phyloP scores from a whole-genome alignment of 2,329 filamentous ascomycete species.

The Huntiella abstrusa region DNA sequence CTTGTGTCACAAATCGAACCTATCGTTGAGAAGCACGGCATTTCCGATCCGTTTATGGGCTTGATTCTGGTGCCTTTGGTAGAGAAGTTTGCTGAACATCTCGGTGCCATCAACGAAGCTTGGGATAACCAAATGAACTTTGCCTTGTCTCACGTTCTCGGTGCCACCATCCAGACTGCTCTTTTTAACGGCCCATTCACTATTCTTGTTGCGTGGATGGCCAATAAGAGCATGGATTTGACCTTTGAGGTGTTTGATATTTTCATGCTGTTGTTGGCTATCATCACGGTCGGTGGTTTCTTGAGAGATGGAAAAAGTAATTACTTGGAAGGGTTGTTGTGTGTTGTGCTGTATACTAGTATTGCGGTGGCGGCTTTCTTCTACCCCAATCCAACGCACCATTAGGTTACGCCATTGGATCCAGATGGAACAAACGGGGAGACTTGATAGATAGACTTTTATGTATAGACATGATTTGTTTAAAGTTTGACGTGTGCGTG shows the following conservation, averaged over 20 bases:
- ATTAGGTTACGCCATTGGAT: no score
- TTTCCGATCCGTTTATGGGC: slow-evolving; percentile 39
- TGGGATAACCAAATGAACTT: slow-evolving; percentile 74
- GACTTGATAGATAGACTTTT: neutral
- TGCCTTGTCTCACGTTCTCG: slow-evolving; percentile 68
- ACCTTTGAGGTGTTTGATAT: slow-evolving; percentile 82
- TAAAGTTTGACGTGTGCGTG: neutral
- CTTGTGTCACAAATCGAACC: slow-evolving; percentile 53
- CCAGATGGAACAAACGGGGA: neutral
- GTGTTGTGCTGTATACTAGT: slow-evolving; percentile 47
- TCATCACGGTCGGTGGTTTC: slow-evolving; percentile 76
- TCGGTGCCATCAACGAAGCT: slow-evolving; percentile 70
- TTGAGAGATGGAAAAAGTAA: slow-evolving; percentile 76
- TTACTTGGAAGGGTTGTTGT: slow-evolving; percentile 71
- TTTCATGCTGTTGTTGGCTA: slow-evolving; percentile 60
- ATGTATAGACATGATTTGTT: neutral
- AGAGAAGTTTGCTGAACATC: slow-evolving; percentile 71
- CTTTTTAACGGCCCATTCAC: slow-evolving; percentile 73
- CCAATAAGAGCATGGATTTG: slow-evolving; percentile 51
- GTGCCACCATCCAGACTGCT: slow-evolving; percentile 74
- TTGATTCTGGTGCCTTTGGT: slow-evolving; percentile 66
- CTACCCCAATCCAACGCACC: slow-evolving; percentile 26
- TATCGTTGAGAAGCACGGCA: slow-evolving; percentile 26
- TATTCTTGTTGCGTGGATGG: slow-evolving; percentile 67
- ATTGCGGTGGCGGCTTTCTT: slow-evolving; percentile 40